Evolutionary conservation across 2,329 filamentous ascomycete genomes (phyloP).

Genomic region (Pseudogymnoascus sp.): DNA sequence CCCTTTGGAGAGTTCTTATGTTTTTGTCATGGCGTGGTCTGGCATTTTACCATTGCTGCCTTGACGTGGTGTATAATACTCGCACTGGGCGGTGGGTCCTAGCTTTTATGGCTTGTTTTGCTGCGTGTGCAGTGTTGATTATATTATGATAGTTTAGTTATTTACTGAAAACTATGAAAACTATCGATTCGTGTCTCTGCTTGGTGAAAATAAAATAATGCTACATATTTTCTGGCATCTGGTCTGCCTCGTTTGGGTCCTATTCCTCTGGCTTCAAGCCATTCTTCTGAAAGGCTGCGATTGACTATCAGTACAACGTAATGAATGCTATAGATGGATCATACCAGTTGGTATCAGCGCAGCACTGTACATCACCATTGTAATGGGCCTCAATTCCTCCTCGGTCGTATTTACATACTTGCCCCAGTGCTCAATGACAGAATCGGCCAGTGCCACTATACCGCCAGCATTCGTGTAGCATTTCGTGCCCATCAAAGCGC

Average conservation of each 20-base stretch:
- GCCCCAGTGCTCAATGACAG: conserved; percentile 8
- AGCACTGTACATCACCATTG: conserved; percentile 10
- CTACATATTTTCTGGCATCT: not conserved
- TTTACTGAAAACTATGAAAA: not conserved
- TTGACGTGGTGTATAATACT: conserved; percentile 5
- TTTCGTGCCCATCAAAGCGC: conserved; percentile 8
- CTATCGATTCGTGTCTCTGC: too few relatives aligned
- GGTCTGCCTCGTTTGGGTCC: not conserved
- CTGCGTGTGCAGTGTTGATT: conserved; percentile 5
- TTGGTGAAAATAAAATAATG: not conserved
- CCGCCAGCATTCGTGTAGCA: not conserved
- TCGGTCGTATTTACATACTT: not conserved
- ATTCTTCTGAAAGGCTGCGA: not conserved
- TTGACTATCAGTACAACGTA: not conserved
- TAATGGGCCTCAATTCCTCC: conserved; percentile 5
- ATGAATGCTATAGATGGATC: not conserved
- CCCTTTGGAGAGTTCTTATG: not conserved
- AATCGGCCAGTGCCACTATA: not conserved
- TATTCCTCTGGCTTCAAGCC: not conserved
- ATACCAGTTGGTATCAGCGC: conserved; percentile 1
- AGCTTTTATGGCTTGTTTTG: not conserved
- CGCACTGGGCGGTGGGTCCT: not conserved
- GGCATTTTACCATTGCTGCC: not conserved
- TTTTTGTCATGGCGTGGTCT: not conserved
- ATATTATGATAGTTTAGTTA: not conserved